phyloP scores from a whole-genome alignment of 352 stramenopile genomes.

The Pythium scleroteichum region DNA sequence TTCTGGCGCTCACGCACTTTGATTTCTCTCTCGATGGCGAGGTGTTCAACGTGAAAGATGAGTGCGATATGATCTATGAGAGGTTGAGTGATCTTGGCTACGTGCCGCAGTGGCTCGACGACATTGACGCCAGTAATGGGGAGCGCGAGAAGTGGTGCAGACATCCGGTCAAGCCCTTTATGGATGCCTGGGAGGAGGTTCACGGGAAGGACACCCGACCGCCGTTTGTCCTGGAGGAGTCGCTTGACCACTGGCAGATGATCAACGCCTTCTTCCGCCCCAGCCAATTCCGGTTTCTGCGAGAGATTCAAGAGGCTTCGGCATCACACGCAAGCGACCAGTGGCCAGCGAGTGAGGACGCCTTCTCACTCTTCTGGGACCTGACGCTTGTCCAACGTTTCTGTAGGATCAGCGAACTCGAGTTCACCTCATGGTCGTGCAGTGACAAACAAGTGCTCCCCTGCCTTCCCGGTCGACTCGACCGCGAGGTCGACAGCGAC shows the following conservation, averaged over 20 bases:
- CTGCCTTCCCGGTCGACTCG: background rate
- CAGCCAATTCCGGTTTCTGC: constrained; percentile 3
- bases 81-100: too few species aligned
- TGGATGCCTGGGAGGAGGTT: background rate
- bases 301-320: background rate
- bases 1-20: constrained; percentile 6
- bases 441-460: constrained; percentile 4
- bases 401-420: background rate
- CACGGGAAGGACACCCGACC: background rate
- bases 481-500: background rate
- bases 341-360: constrained; percentile 1
- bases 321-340: too few species aligned
- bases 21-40: background rate
- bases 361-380: constrained; percentile 17
- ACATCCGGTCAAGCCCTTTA: too few species aligned
- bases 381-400: constrained; percentile 2
- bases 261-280: constrained; percentile 4
- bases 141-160: too few species aligned
- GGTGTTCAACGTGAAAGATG: constrained; percentile 8
- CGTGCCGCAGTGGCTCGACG: too few species aligned
- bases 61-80: background rate
- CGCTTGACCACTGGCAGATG: background rate
- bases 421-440: constrained; percentile 2
- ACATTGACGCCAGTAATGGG: background rate
- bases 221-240: background rate